Evolutionary conservation across 139 green algal genomes (phyloP).

Genomic region (Ulvella scutata): DNA sequence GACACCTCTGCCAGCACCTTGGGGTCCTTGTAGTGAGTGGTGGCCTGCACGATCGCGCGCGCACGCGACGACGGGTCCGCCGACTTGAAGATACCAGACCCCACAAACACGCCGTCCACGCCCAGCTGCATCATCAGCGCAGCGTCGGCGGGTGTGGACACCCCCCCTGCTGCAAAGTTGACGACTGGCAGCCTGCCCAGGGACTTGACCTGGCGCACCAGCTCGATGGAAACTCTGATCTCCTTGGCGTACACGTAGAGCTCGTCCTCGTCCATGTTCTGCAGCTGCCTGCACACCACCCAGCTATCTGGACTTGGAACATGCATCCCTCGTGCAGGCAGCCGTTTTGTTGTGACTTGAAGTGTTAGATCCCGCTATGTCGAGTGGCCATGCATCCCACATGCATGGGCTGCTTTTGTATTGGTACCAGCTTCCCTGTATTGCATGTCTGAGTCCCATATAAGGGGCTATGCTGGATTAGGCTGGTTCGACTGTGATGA

Average conservation of each 20-base stretch:
- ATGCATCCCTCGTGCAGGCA: too few species aligned
- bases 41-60: conserved; percentile 71
- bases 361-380: too few species aligned
- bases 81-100: conserved; percentile 97
- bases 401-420: too few species aligned
- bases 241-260: conserved; percentile 99
- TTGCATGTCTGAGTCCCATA: too few species aligned
- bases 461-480: too few species aligned
- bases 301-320: too few species aligned
- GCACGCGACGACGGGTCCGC: conserved; percentile 83
- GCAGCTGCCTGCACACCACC: conserved; percentile 38
- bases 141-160: conserved; percentile 95
- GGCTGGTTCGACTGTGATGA: too few species aligned
- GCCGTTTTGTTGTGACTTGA: too few species aligned
- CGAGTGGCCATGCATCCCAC: too few species aligned
- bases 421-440: too few species aligned
- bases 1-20: conserved; percentile 88
- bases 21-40: conserved; percentile 98
- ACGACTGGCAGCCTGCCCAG: conserved; percentile 86
- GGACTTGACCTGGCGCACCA: conserved; percentile 80
- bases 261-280: conserved; percentile 98
- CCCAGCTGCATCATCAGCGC: conserved; percentile 99
- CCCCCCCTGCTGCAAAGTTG: conserved; percentile 98
- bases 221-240: conserved; percentile 84
- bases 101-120: conserved; percentile 98